Percentiles rank a stretch among this genome's conserved stretches.
These are phyloP conservation scores for Dactylellina parvicollis DNA, from an alignment of 2,329 filamentous ascomycete species.

Conservation along the genomic window DNA sequence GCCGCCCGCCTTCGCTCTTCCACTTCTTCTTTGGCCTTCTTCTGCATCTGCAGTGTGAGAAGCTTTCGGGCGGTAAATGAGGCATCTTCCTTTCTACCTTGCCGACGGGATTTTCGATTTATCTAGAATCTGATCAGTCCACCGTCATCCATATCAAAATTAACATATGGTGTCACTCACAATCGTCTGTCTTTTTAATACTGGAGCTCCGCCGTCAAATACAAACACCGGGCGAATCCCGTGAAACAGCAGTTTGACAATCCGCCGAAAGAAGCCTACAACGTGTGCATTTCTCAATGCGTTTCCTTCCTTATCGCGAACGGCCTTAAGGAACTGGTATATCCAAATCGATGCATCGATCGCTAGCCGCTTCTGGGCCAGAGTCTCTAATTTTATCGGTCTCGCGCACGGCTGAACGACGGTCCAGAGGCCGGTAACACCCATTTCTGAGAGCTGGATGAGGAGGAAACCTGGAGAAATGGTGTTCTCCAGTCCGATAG, in stretches of 20 bases:
- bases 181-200: slow-evolving; percentile 90
- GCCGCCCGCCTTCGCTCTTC: slow-evolving; percentile 68
- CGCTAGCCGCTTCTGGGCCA: slow-evolving; percentile 94
- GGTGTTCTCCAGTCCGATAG: slow-evolving; percentile 9
- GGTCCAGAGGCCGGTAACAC: slow-evolving; percentile 97
- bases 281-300: slow-evolving; percentile 94
- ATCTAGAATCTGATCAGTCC: slow-evolving; percentile 58
- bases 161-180: slow-evolving; percentile 58
- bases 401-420: slow-evolving; percentile 94
- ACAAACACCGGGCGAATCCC: slow-evolving; percentile 97
- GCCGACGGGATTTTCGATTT: slow-evolving; percentile 78
- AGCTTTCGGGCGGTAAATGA: slow-evolving; percentile 89
- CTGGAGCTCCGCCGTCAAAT: slow-evolving; percentile 93
- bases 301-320: slow-evolving; percentile 97
- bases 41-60: slow-evolving; percentile 92
- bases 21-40: slow-evolving; percentile 84
- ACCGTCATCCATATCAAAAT: neutral
- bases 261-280: slow-evolving; percentile 96
- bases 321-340: slow-evolving; percentile 98
- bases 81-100: slow-evolving; percentile 92
- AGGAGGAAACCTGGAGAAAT: slow-evolving; percentile 20
- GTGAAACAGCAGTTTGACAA: slow-evolving; percentile 96
- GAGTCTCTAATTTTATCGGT: slow-evolving; percentile 92
- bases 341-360: slow-evolving; percentile 99
- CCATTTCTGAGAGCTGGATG: slow-evolving; percentile 69